Evolutionary conservation across 129 eudicot species (phyloP).

Genomic region (Tagetes patula): DNA sequence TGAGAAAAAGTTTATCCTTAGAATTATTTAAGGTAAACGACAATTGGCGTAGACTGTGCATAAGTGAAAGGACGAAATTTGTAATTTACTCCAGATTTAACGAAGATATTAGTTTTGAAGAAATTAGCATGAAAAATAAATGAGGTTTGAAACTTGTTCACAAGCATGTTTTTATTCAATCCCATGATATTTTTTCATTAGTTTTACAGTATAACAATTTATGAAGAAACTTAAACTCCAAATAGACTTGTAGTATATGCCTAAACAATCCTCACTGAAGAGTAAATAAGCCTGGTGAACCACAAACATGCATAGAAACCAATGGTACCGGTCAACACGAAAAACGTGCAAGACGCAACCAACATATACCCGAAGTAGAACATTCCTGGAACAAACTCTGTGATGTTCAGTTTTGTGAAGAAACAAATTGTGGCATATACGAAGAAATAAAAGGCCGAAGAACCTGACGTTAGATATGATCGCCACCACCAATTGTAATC

Average conservation of each 20-base stretch:
- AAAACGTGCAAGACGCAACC: conserved; percentile 53
- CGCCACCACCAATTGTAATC: conserved; percentile 73
- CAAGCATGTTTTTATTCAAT: too few relatives aligned
- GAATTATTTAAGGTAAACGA: too few relatives aligned
- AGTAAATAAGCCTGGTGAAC: conserved; percentile 59
- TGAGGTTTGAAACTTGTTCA: too few relatives aligned
- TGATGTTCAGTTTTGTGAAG: conserved; percentile 53
- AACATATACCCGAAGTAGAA: conserved; percentile 61
- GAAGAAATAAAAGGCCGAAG: conserved; percentile 54
- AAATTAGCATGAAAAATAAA: too few relatives aligned
- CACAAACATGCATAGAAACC: conserved; percentile 61
- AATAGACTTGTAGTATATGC: neutral
- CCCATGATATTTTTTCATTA: too few relatives aligned
- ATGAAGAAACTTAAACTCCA: too few relatives aligned
- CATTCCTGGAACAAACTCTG: conserved; percentile 44
- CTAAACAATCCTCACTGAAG: conserved; percentile 53
- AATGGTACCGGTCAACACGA: conserved; percentile 54
- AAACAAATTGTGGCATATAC: conserved; percentile 50
- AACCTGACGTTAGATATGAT: conserved; percentile 57
- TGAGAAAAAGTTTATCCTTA: too few relatives aligned
- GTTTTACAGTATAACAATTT: too few relatives aligned
- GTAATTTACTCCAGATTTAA: too few relatives aligned
- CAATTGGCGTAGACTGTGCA: too few relatives aligned
- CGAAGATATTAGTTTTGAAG: too few relatives aligned
- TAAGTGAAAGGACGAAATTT: too few relatives aligned